These are phyloP conservation scores for Gomphus sp. DNA, from an alignment of 1,284 basidiomycete species.

Conservation along the genomic window DNA sequence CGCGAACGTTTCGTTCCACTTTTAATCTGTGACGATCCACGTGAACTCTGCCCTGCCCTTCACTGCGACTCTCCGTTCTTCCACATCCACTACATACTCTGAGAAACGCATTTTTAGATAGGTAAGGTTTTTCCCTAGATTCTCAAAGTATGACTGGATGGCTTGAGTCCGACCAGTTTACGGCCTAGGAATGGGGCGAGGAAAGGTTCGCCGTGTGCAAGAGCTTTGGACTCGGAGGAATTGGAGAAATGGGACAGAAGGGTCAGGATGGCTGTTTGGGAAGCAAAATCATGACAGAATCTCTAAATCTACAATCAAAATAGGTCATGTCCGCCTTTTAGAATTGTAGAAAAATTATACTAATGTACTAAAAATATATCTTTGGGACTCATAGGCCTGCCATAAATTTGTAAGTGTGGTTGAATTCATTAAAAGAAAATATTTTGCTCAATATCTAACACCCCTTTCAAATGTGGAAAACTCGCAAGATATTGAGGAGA, in stretches of 20 bases:
- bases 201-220: conserved; percentile 47
- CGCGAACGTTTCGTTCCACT: conserved; percentile 55
- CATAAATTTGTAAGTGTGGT: too few relatives aligned
- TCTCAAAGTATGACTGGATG: conserved; percentile 39
- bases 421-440: too few relatives aligned
- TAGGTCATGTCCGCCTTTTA: too few relatives aligned
- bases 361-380: too few relatives aligned
- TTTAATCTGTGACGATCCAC: conserved; percentile 41
- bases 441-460: too few relatives aligned
- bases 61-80: conserved; percentile 39
- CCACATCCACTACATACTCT: conserved; percentile 32
- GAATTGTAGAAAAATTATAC: too few relatives aligned
- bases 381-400: too few relatives aligned
- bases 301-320: too few relatives aligned
- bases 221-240: conserved; percentile 31
- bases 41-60: conserved; percentile 48
- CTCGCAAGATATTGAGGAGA: too few relatives aligned
- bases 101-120: conserved; percentile 33
- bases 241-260: conserved; percentile 45
- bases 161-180: conserved; percentile 34
- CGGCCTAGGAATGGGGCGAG: conserved; percentile 54
- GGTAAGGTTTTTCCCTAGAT: conserved; percentile 34
- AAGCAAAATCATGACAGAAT: conserved; percentile 47
- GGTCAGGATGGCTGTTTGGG: conserved; percentile 29
- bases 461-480: too few relatives aligned